Evolutionary conservation across 345 rosid species (phyloP).

Genomic region (Eucalyptus tenuipes): DNA sequence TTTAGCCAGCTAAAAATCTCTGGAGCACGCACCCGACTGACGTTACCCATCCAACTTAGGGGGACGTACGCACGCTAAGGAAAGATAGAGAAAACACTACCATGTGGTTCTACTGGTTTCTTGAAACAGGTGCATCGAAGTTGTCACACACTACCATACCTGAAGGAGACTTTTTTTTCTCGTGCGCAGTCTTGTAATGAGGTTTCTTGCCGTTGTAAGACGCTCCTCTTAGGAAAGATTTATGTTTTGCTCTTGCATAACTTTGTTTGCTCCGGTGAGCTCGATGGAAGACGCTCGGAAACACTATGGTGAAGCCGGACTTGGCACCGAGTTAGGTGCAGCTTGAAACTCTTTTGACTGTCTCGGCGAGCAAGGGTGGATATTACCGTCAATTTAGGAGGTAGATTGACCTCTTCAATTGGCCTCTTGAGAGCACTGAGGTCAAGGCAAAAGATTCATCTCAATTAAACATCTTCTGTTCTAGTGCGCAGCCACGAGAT

Average conservation of each 20-base stretch:
- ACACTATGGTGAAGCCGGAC: not conserved
- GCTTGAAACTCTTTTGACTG: not conserved
- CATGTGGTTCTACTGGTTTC: not conserved
- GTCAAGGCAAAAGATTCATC: fast-evolving
- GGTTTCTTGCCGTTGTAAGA: not conserved
- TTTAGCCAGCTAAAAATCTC: not conserved
- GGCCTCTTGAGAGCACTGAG: not conserved
- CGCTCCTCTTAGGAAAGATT: not conserved
- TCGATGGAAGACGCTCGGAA: not conserved
- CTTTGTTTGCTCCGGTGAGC: not conserved
- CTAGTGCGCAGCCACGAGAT: not conserved
- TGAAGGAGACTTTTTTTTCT: not conserved
- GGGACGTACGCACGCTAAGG: not conserved
- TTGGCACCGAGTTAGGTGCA: not conserved
- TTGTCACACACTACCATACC: not conserved
- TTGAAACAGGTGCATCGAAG: not conserved
- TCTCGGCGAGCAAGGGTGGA: not conserved
- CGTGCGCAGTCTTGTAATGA: not conserved
- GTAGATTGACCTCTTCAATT: not conserved
- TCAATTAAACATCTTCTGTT: not conserved
- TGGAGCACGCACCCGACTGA: not conserved
- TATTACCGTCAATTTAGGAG: not conserved
- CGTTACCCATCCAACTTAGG: not conserved
- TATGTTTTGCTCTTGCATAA: not conserved
- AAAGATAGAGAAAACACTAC: not conserved